Evolutionary conservation across 306 rosid species (phyloP).

Genomic region (Urtica urens): DNA sequence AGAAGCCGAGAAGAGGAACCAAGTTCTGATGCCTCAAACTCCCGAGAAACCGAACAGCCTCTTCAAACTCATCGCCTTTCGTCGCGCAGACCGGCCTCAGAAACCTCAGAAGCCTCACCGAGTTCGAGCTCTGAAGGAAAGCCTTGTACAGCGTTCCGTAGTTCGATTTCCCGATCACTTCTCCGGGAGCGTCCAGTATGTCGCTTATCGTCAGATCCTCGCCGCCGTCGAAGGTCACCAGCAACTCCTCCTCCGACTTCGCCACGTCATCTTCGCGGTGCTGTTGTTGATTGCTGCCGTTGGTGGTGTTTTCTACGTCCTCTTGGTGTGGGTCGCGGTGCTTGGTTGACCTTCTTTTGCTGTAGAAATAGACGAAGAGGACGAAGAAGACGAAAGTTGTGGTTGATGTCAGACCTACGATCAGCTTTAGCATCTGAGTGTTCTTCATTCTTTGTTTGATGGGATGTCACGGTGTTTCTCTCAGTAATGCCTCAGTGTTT

Average conservation of each 20-base stretch:
- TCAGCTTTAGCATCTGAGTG: constrained; percentile 36
- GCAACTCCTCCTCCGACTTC: constrained; percentile 43
- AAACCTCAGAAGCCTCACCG: constrained; percentile 72
- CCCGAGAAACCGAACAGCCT: constrained; percentile 53
- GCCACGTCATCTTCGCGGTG: constrained; percentile 52
- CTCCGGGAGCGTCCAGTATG: constrained; percentile 92
- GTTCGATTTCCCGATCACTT: constrained; percentile 87
- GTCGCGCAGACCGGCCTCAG: constrained; percentile 67
- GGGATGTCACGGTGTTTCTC: no score
- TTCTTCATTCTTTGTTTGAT: constrained; percentile 23
- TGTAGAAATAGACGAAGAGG: constrained; percentile 29
- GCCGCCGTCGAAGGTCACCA: constrained; percentile 60
- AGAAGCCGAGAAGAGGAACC: constrained; percentile 85
- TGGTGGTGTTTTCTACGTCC: no score
- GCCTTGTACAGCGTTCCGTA: constrained; percentile 86
- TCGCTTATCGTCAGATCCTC: constrained; percentile 63
- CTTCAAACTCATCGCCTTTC: constrained; percentile 47
- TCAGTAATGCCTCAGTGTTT: neutral
- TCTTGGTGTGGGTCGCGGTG: constrained; percentile 4
- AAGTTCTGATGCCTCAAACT: constrained; percentile 58
- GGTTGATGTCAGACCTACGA: constrained; percentile 29
- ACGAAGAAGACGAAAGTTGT: constrained; percentile 28
- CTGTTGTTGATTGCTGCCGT: no score
- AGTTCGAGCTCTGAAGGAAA: constrained; percentile 48
- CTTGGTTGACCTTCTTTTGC: constrained; percentile 12